phyloP scores from a whole-genome alignment of 1,139 yeast genomes.

The Williopsis jadinii region DNA sequence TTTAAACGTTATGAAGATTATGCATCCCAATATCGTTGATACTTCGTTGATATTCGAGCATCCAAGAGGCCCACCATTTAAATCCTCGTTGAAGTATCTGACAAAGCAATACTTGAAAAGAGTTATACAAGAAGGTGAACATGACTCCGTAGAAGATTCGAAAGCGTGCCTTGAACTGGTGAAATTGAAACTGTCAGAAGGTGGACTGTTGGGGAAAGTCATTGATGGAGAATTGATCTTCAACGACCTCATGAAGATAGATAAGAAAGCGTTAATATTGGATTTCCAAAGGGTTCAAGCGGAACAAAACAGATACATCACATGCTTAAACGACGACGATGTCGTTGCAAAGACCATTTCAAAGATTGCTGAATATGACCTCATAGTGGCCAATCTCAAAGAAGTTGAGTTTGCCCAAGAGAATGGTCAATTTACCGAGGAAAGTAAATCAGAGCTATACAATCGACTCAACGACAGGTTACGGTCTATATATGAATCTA shows the following conservation, averaged over 20 bases:
- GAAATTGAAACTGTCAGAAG: constrained; percentile 60
- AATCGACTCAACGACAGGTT: constrained; percentile 38
- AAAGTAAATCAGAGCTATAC: constrained; percentile 17
- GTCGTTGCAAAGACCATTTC: constrained; percentile 36
- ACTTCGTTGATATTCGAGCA: constrained; percentile 65
- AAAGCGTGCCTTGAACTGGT: constrained; percentile 72
- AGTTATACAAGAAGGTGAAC: constrained; percentile 59
- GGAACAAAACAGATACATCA: constrained; percentile 24
- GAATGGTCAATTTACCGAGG: constrained; percentile 36
- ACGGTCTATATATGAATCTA: constrained; percentile 36
- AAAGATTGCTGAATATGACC: constrained; percentile 36
- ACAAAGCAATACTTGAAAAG: constrained; percentile 47
- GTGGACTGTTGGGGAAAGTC: constrained; percentile 55
- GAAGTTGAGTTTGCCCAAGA: constrained; percentile 22
- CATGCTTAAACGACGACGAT: constrained; percentile 54
- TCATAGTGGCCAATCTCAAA: constrained; percentile 48
- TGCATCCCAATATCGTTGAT: constrained; percentile 64
- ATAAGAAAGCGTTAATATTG: constrained; percentile 35
- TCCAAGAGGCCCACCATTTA: constrained; percentile 69
- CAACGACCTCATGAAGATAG: constrained; percentile 26
- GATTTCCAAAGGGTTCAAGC: constrained; percentile 28
- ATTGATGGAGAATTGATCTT: constrained; percentile 36
- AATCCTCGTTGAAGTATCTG: constrained; percentile 70
- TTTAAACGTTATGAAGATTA: constrained; percentile 48
- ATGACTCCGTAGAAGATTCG: constrained; percentile 85